A percentile compares a stretch with the other conserved stretches of the same genome.
Evolutionary conservation across 345 rosid genomes (phyloP).

Genomic region (Lepidium aucheri): DNA sequence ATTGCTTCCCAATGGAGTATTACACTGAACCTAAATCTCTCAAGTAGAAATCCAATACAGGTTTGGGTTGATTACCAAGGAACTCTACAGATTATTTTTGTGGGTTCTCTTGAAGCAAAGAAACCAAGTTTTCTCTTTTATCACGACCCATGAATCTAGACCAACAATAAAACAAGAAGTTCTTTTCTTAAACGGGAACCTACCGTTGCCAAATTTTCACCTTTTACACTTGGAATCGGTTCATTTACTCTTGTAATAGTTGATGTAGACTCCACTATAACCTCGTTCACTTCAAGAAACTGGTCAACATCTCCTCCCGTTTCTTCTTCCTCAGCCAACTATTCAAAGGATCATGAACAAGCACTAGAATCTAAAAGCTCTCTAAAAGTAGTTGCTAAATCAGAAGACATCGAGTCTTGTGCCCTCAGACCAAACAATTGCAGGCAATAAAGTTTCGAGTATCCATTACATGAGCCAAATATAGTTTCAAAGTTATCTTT

Average conservation of each 20-base stretch:
- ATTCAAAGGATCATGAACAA: background rate
- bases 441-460: background rate
- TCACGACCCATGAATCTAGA: constrained; percentile 26
- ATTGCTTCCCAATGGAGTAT: constrained; percentile 37
- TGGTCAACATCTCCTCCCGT: constrained; percentile 10
- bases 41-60: constrained; percentile 37
- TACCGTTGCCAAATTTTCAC: constrained; percentile 16
- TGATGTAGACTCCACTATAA: constrained; percentile 8
- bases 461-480: background rate
- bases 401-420: constrained; percentile 5
- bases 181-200: constrained; percentile 10
- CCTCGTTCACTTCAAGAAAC: background rate
- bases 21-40: constrained; percentile 30
- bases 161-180: constrained; percentile 31
- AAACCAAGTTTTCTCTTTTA: constrained; percentile 43
- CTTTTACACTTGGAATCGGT: constrained; percentile 20
- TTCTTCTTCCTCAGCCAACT: constrained; percentile 12
- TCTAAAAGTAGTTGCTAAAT: background rate
- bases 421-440: background rate
- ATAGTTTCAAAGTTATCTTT: background rate
- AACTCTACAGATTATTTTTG: constrained; percentile 26
- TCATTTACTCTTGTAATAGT: constrained; percentile 20
- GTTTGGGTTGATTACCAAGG: constrained; percentile 56
- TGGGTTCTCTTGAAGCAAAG: constrained; percentile 25
- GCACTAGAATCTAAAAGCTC: background rate